Evolutionary conservation across 208 protist genomes (phyloP).

Genomic region (Leishmania aethiopica): DNA sequence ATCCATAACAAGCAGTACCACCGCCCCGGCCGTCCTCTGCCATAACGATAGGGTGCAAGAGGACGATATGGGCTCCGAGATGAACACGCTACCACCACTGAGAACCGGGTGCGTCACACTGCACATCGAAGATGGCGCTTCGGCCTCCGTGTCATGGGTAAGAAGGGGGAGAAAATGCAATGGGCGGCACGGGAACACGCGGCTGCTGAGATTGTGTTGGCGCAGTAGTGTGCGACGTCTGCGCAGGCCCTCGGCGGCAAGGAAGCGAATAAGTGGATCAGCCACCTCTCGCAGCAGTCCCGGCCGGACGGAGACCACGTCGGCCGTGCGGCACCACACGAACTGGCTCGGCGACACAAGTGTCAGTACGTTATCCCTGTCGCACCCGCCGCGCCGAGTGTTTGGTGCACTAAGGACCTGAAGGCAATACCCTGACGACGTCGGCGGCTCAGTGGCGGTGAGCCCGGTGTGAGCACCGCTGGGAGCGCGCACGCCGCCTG

Average conservation of each 20-base stretch:
- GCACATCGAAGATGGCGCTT: background rate
- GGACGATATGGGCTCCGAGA: conserved; percentile 52
- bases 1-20: conserved; percentile 13
- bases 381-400: background rate
- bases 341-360: conserved; percentile 25
- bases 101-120: conserved; percentile 13
- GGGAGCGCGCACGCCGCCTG: background rate
- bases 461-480: background rate
- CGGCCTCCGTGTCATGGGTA: background rate
- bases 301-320: conserved; percentile 14
- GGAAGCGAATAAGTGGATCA: conserved; percentile 15
- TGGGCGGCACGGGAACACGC: conserved; percentile 24
- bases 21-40: conserved; percentile 13
- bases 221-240: conserved; percentile 19
- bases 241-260: conserved; percentile 9
- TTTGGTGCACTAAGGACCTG: conserved; percentile 10
- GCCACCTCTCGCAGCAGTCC: conserved; percentile 12
- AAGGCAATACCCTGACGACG: background rate
- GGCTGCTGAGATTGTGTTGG: conserved; percentile 7
- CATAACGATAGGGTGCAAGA: conserved; percentile 50
- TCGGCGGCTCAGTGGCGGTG: background rate
- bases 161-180: conserved; percentile 21
- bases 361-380: conserved; percentile 16
- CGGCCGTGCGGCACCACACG: conserved; percentile 15
- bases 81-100: conserved; percentile 9